Evolutionary conservation across 495 filamentous ascomycete genomes (phyloP).

Genomic region (Rhypophila decipiens): DNA sequence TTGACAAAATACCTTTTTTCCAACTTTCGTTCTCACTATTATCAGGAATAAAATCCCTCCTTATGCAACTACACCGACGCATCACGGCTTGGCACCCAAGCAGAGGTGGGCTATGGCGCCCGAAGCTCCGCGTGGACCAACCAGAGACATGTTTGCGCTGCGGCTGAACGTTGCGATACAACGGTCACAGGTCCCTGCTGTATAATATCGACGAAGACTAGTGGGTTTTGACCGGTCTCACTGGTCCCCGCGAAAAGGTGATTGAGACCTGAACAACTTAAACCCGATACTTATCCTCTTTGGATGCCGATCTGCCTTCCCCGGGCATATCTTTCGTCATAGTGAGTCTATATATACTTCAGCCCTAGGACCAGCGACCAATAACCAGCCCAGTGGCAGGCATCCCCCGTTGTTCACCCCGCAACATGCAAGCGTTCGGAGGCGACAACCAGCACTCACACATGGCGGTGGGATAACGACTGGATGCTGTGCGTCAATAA

Average conservation of each 20-base stretch:
- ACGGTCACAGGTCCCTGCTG: background rate
- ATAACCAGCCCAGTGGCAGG: too few species aligned
- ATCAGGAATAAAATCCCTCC: background rate
- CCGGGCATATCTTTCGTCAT: too few species aligned
- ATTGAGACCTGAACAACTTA: background rate
- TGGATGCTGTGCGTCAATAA: background rate
- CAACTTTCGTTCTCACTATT: background rate
- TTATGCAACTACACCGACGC: background rate
- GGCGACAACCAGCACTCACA: background rate
- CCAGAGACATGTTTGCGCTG: background rate
- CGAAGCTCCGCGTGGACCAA: background rate
- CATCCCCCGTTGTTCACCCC: too few species aligned
- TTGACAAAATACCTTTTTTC: background rate
- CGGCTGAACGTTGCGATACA: background rate
- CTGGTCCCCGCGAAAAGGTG: background rate
- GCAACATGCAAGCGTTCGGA: background rate
- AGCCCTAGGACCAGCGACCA: background rate
- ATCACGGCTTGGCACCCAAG: too few species aligned
- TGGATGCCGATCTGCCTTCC: background rate
- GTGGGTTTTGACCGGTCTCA: background rate
- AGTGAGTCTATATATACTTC: background rate
- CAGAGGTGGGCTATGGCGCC: background rate
- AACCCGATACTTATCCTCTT: background rate
- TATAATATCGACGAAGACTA: background rate
- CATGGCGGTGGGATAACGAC: background rate